These are phyloP conservation scores for Eutrema salsugineum DNA, from an alignment of 441 rosid genomes.

Conservation along the genomic window DNA sequence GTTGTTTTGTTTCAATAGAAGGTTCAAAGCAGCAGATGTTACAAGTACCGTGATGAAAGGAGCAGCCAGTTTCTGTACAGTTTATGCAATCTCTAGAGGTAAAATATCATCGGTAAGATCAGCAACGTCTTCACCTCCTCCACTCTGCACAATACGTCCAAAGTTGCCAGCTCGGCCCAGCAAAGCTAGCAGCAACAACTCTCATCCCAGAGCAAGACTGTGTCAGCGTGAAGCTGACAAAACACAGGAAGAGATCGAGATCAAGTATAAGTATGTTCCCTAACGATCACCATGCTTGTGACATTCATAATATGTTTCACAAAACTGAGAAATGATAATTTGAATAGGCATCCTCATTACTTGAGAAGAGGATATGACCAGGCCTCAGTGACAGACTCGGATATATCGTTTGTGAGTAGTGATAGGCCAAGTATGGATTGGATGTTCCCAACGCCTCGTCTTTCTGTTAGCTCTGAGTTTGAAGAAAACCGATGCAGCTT, in stretches of 20 bases:
- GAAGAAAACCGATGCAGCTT: slow-evolving; percentile 43
- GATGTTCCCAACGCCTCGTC: slow-evolving; percentile 34
- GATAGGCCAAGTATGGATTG: slow-evolving; percentile 61
- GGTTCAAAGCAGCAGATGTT: slow-evolving; percentile 60
- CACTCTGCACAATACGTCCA: slow-evolving; percentile 8
- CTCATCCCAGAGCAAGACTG: neutral
- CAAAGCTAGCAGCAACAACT: neutral
- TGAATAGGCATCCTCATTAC: slow-evolving; percentile 62
- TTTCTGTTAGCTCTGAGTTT: slow-evolving; percentile 41
- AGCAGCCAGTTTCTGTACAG: slow-evolving; percentile 71
- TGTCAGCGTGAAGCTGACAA: neutral
- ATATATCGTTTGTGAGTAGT: slow-evolving; percentile 68
- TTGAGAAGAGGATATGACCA: slow-evolving; percentile 37
- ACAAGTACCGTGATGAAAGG: slow-evolving; percentile 54
- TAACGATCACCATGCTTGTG: neutral
- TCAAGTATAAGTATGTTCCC: slow-evolving; percentile 43
- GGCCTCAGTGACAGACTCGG: slow-evolving; percentile 46
- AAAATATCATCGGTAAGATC: slow-evolving; percentile 56
- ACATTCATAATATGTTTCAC: neutral
- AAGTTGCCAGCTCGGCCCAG: slow-evolving; percentile 18
- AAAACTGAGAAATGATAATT: neutral
- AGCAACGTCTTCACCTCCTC: slow-evolving; percentile 45
- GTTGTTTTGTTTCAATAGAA: slow-evolving; percentile 28
- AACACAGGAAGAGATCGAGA: slow-evolving; percentile 40
- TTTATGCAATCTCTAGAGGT: slow-evolving; percentile 71